These are phyloP conservation scores for Fistulinella prunicolor DNA, from an alignment of 768 basidiomycete genomes.

Conservation along the genomic window DNA sequence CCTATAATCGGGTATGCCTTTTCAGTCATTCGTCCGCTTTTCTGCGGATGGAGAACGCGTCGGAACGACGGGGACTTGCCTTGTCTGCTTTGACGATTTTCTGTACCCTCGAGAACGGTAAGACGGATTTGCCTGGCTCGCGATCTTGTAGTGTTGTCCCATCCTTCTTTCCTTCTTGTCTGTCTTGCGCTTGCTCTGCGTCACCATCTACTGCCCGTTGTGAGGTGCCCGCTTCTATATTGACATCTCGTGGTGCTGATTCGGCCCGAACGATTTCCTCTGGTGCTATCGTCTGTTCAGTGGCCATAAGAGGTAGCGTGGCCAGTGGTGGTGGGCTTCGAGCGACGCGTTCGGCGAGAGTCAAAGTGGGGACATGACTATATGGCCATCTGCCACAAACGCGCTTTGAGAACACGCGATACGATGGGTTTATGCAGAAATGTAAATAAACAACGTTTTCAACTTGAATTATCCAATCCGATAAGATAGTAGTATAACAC, in stretches of 20 bases:
- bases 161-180: conserved; percentile 24
- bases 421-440: too few relatives aligned
- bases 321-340: too few relatives aligned
- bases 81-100: conserved; percentile 85
- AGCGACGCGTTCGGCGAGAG: too few relatives aligned
- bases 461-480: too few relatives aligned
- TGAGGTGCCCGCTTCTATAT: conserved; percentile 10
- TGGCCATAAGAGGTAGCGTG: conserved; percentile 18
- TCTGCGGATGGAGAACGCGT: not conserved
- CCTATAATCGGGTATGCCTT: conserved; percentile 40
- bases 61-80: conserved; percentile 36
- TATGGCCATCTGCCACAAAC: too few relatives aligned
- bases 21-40: conserved; percentile 1
- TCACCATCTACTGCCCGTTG: not conserved
- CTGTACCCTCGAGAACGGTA: conserved; percentile 78
- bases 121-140: conserved; percentile 63
- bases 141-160: conserved; percentile 22
- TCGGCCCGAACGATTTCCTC: conserved; percentile 8
- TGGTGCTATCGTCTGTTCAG: conserved; percentile 6
- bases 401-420: too few relatives aligned
- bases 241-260: conserved; percentile 4
- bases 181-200: conserved; percentile 6
- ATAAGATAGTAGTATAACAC: too few relatives aligned
- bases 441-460: too few relatives aligned
- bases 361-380: too few relatives aligned